Conservation (phyloP, 1,284 basidiomycete genomes). For the Ustilago lituana region DNA sequence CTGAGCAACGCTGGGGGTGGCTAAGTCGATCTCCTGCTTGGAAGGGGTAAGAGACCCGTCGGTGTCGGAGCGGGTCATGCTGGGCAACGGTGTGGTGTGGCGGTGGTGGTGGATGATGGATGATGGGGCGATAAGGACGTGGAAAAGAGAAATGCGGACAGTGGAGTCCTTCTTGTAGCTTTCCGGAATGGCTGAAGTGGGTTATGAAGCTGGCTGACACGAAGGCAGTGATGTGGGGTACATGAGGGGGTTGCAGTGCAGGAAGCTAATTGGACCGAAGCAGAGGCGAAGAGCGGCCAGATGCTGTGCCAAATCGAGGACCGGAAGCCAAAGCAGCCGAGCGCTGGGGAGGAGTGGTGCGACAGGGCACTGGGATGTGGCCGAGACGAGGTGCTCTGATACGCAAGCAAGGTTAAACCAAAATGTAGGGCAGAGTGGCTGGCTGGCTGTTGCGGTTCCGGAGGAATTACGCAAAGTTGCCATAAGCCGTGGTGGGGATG, state of each 20-base stretch:
- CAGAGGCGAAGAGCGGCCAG: not conserved
- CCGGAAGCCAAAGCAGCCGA: not conserved
- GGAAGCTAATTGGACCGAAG: not conserved
- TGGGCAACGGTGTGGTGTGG: not conserved
- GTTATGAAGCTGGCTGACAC: too few relatives aligned
- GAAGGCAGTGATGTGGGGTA: conserved; percentile 6
- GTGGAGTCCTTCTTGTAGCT: conserved; percentile 17
- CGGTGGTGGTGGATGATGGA: not conserved
- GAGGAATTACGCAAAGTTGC: too few relatives aligned
- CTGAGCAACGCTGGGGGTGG: not conserved
- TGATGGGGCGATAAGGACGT: not conserved
- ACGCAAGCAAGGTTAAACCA: not conserved
- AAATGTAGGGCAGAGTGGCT: not conserved
- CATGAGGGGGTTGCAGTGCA: not conserved
- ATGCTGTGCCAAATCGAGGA: not conserved
- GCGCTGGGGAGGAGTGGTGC: not conserved
- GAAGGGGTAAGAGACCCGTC: conserved; percentile 35
- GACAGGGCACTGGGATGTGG: too few relatives aligned
- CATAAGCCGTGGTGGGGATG: too few relatives aligned
- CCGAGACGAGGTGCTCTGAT: not conserved
- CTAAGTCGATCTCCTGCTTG: conserved; percentile 25
- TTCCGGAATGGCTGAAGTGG: not conserved
- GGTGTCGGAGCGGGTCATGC: conserved; percentile 18
- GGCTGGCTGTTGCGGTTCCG: not conserved
- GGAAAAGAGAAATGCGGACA: not conserved